phyloP scores from a whole-genome alignment of 2,329 filamentous ascomycete species.

The Colletotrichum gloeosporioides region DNA sequence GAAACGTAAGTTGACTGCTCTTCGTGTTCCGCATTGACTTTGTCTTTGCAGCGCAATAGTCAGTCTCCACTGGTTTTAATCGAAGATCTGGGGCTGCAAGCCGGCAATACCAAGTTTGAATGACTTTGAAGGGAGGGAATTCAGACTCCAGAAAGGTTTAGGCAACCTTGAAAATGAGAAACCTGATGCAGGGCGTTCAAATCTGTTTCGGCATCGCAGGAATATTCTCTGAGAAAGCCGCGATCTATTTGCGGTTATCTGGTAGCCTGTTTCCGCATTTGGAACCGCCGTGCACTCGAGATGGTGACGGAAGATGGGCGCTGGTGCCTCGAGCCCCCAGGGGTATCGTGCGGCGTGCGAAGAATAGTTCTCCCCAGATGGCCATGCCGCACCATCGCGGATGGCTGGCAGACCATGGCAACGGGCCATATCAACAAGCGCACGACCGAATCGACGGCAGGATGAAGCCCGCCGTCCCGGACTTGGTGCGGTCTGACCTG shows the following conservation, averaged over 20 bases:
- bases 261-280: not conserved
- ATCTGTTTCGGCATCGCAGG: not conserved
- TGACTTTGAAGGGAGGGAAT: not conserved
- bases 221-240: not conserved
- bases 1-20: not conserved
- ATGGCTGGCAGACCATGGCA: not conserved
- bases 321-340: not conserved
- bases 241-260: not conserved
- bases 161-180: not conserved
- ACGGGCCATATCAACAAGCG: not conserved
- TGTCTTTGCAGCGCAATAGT: not conserved
- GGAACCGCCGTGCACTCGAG: not conserved
- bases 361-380: not conserved
- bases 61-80: not conserved
- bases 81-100: not conserved
- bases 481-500: not conserved
- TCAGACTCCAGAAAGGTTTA: not conserved
- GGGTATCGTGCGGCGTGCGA: slow-evolving; percentile 7
- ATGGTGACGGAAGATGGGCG: slow-evolving; percentile 1
- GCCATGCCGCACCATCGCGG: slow-evolving; percentile 13
- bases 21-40: not conserved
- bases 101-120: not conserved
- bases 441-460: not conserved
- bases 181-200: not conserved
- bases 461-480: not conserved